These are phyloP conservation scores for Sugiyamaella paludigena DNA, from an alignment of 1,139 yeast species.

Conservation along the genomic window DNA sequence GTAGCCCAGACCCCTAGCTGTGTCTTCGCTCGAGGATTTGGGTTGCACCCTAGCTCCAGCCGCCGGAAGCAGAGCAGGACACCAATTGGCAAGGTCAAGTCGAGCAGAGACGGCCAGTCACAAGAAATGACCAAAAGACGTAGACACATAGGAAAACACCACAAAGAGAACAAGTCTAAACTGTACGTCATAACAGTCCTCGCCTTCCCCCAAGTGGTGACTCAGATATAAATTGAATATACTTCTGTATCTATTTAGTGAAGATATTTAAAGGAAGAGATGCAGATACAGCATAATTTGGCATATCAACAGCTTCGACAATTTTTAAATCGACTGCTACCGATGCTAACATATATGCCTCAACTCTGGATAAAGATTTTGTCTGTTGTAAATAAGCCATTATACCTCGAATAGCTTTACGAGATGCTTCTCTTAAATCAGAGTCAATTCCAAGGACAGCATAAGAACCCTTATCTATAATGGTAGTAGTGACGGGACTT, in stretches of 20 bases:
- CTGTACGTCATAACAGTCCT: too few relatives aligned
- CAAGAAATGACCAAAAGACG: too few relatives aligned
- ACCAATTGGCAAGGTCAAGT: too few relatives aligned
- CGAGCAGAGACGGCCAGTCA: too few relatives aligned
- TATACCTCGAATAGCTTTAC: slow-evolving; percentile 17
- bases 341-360: slow-evolving; percentile 20
- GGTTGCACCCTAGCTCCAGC: too few relatives aligned
- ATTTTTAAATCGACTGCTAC: slow-evolving; percentile 20
- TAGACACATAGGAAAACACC: too few relatives aligned
- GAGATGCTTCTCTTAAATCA: slow-evolving; percentile 17
- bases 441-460: slow-evolving; percentile 18
- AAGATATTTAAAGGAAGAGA: slow-evolving; percentile 17
- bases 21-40: too few relatives aligned
- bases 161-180: too few relatives aligned
- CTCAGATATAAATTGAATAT: too few relatives aligned
- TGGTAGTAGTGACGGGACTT: background rate
- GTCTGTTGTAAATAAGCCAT: slow-evolving; percentile 13
- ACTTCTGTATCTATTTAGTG: background rate
- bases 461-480: slow-evolving; percentile 16
- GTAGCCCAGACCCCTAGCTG: too few relatives aligned
- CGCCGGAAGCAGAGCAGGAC: too few relatives aligned
- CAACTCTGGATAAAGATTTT: slow-evolving; percentile 12
- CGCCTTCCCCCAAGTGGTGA: too few relatives aligned
- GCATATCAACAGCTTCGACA: slow-evolving; percentile 21
- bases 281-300: slow-evolving; percentile 20